Evolutionary conservation across 345 rosid species (phyloP).

Genomic region (Hypericum perforatum): DNA sequence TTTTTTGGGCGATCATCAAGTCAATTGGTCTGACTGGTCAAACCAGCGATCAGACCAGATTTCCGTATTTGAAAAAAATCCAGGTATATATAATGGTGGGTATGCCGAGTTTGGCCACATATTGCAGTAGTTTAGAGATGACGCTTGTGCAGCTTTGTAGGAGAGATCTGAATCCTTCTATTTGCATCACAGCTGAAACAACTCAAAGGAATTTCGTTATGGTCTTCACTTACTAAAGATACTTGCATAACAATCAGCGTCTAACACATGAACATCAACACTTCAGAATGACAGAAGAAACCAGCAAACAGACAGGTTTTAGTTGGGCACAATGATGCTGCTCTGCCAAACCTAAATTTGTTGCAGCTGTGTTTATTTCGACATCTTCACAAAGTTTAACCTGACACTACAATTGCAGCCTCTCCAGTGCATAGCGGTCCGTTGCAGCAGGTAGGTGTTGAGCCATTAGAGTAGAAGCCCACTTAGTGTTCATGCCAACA

Average conservation of each 20-base stretch:
- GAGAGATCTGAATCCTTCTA: constrained; percentile 17
- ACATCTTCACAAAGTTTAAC: constrained; percentile 26
- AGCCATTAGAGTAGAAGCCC: constrained; percentile 22
- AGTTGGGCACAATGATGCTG: constrained; percentile 28
- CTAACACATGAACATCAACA: neutral
- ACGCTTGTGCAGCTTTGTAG: constrained; percentile 24
- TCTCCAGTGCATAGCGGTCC: constrained; percentile 24
- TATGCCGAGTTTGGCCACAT: constrained; percentile 46
- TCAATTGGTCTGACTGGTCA: no score
- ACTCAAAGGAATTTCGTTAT: neutral
- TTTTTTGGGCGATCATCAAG: no score
- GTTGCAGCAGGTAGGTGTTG: constrained; percentile 30
- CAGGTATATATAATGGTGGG: no score
- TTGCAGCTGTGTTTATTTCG: constrained; percentile 21
- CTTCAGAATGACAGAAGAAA: neutral
- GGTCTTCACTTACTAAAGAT: neutral
- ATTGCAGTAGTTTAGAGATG: constrained; percentile 21
- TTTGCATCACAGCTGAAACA: constrained; percentile 20
- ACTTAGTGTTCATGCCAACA: constrained; percentile 16
- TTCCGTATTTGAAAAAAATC: no score
- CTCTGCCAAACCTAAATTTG: constrained; percentile 28
- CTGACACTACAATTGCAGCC: constrained; percentile 23
- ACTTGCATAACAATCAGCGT: neutral
- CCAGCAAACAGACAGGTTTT: constrained; percentile 13
- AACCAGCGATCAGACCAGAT: no score